Evolutionary conservation across 768 basidiomycete genomes (phyloP).

Genomic region (Asterophora lycoperdoides): DNA sequence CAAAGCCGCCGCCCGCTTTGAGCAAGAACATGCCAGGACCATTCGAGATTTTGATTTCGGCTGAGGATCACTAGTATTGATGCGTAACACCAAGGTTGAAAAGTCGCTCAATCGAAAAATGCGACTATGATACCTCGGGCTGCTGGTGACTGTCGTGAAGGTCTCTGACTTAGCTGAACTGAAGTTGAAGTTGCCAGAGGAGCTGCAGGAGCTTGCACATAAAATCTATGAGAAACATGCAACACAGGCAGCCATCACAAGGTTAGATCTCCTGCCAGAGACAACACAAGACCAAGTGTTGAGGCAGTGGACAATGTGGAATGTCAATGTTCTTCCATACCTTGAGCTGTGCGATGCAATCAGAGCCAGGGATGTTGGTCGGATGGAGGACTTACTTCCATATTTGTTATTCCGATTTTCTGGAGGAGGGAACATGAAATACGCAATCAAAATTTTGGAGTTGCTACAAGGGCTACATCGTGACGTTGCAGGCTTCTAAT

Average conservation of each 20-base stretch:
- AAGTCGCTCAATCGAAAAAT: too few relatives aligned
- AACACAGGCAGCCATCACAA: conserved; percentile 23
- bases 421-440: conserved; percentile 29
- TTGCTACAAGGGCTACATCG: conserved; percentile 26
- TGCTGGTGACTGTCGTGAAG: conserved; percentile 25
- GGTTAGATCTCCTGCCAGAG: conserved; percentile 20
- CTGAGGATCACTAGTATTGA: too few relatives aligned
- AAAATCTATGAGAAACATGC: conserved; percentile 24
- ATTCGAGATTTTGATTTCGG: too few relatives aligned
- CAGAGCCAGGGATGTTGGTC: conserved; percentile 22
- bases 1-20: too few relatives aligned
- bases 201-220: conserved; percentile 24
- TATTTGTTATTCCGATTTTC: conserved; percentile 1
- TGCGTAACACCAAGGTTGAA: too few relatives aligned
- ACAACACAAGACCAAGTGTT: conserved; percentile 4
- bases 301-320: conserved; percentile 25
- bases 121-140: too few relatives aligned
- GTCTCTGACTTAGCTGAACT: conserved; percentile 26
- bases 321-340: conserved; percentile 33
- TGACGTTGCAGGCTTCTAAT: too few relatives aligned
- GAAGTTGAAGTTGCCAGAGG: conserved; percentile 17
- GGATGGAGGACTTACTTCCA: background rate
- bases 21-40: too few relatives aligned
- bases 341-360: conserved; percentile 33
- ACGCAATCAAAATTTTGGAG: conserved; percentile 30